Base-by-base conservation (phyloP, 495 filamentous ascomycete species). In the Daldinia decipiens region DNA sequence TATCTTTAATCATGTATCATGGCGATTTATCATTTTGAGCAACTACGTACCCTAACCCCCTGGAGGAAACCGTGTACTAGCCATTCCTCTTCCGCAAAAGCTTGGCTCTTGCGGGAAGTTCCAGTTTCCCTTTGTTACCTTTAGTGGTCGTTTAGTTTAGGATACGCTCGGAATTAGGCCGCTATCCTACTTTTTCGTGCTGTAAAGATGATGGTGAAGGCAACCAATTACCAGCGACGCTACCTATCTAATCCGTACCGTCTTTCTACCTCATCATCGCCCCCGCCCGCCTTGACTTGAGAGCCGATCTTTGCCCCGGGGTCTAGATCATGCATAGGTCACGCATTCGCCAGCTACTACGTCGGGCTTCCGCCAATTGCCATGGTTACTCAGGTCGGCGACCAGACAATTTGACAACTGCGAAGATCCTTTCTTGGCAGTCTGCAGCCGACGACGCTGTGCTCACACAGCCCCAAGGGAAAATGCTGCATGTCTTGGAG, bases 341-440 rank as follows among this genome's bases (percentile, higher is more conserved):
- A 50, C 70, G 70, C 70, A 72, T 61, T 68, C 69, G 65, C 69
- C 67, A 67, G 64, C 61, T 68, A 68, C 54, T 47, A 68, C 65
- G 43, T 72, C 68, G 69, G 68, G 68, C 62, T 68, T 72, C 19
- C 55, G 69, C 68, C 72, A 70, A 75, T 63, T 70, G 65, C 65
- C 67, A 43, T 64, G 67, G 71, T 71, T 73, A 73, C 73, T 67
- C 62, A 73, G 75, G 75, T 77, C 75, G 75, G 70, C 75, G 75
- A 77, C 75, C 70, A 75, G 57, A 21, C 67, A 63, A 67, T 67
- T 73, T 68, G 71, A 71, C 73, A 73, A 72, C 70, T 62, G 62
- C 68, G 66, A 75, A 68, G 63, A 75, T 73, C 70, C 56, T 51
- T 73, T 63, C 70, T 74, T 68, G 70, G 65, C 70, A 50, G 24